Percentiles rank a stretch among this genome's conserved stretches.
Conservation (phyloP, 2,329 filamentous ascomycete species). For the Curvularia spicifera region DNA sequence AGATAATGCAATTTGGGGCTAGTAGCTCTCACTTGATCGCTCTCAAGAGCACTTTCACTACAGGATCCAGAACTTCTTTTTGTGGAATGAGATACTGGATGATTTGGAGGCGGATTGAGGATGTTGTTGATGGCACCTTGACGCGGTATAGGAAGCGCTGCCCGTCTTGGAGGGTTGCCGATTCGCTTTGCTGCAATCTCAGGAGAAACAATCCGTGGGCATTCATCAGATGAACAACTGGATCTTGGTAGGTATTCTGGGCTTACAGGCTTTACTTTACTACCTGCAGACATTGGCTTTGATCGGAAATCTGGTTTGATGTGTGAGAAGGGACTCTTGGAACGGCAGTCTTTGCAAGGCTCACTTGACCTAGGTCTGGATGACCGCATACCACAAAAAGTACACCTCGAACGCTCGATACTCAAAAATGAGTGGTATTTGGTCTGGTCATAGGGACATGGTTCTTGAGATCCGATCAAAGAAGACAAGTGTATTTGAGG, state of each 20-base stretch:
- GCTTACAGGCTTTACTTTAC: neutral
- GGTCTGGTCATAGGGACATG: conserved; percentile 28
- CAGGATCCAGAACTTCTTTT: neutral
- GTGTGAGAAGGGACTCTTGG: conserved; percentile 21
- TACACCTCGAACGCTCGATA: conserved; percentile 24
- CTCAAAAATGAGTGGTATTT: conserved; percentile 27
- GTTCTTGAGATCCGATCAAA: conserved; percentile 10
- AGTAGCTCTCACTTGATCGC: conserved; percentile 5
- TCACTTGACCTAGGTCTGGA: conserved; percentile 7
- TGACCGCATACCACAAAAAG: conserved; percentile 26
- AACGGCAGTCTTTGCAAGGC: conserved; percentile 25
- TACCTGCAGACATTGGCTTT: neutral
- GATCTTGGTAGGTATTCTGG: neutral
- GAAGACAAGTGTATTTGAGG: conserved; percentile 16
- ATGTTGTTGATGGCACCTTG: neutral
- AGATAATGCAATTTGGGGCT: conserved; percentile 34
- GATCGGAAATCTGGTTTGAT: conserved; percentile 2
- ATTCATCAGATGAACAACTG: conserved; percentile 12
- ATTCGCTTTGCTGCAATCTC: conserved; percentile 18
- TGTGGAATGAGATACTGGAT: neutral
- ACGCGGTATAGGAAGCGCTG: conserved; percentile 12
- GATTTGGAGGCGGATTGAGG: neutral
- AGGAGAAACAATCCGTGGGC: conserved; percentile 16
- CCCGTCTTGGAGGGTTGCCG: conserved; percentile 21
- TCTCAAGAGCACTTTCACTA: neutral